phyloP scores from a whole-genome alignment of 805 yeast species.

The Cyberlindnera maritima region DNA sequence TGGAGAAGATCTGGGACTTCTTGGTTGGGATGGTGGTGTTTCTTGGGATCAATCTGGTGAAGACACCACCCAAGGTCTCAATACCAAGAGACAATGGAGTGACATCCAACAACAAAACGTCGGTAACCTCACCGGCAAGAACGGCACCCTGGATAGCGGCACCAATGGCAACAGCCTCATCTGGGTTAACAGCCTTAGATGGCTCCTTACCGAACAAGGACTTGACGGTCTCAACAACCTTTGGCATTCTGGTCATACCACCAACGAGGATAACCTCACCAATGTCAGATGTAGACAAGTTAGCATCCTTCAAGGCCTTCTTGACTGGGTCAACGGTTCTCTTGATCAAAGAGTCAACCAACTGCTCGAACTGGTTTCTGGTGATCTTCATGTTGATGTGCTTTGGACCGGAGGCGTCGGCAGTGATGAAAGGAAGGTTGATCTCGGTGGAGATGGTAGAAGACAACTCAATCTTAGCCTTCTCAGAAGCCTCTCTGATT shows the following conservation, averaged over 20 bases:
- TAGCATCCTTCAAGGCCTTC: conserved; percentile 75
- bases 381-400: conserved; percentile 61
- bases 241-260: conserved; percentile 91
- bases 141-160: conserved; percentile 90
- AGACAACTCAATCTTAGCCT: conserved; percentile 72
- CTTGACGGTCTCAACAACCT: conserved; percentile 63
- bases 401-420: conserved; percentile 44
- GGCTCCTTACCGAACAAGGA: conserved; percentile 62
- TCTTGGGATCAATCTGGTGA: conserved; percentile 73
- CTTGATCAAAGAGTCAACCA: conserved; percentile 64
- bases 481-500: conserved; percentile 77
- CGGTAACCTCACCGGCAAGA: conserved; percentile 77
- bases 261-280: conserved; percentile 81
- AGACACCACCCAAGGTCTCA: conserved; percentile 79
- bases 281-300: conserved; percentile 58
- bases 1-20: conserved; percentile 70
- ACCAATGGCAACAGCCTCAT: conserved; percentile 86
- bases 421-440: conserved; percentile 67
- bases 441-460: conserved; percentile 61
- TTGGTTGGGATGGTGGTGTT: conserved; percentile 74
- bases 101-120: conserved; percentile 75
- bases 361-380: conserved; percentile 66
- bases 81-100: conserved; percentile 80
- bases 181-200: conserved; percentile 77
- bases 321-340: conserved; percentile 73